Base-by-base conservation (phyloP, 345 rosid species). In the Pistacia integerrima region DNA sequence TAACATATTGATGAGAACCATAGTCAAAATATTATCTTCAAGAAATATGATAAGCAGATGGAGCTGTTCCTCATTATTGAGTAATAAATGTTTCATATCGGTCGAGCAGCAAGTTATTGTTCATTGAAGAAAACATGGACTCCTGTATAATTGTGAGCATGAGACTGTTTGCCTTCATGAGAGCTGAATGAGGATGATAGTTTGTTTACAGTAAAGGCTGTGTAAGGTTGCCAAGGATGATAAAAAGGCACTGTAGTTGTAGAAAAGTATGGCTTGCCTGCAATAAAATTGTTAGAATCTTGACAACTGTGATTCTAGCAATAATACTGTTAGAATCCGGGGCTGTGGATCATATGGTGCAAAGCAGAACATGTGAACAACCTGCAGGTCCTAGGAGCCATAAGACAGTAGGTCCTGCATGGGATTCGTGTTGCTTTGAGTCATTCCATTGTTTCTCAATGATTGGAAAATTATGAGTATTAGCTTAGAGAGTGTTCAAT, bases 351-450 rank as follows among this genome's bases (percentile, higher is more conserved):
- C 65, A 76, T 63, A 58, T 3, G 10, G 67, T 46, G 30, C 3
- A 33, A 67, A 12, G 46, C 55, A 28, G 17, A 58, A 30, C n/a
- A 36, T 46, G 46, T 22, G 38, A 10, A 41, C 13, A 62, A 22
- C 4, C 4, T 28, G 63, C 57, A 22, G 75, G 22, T 56, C 17
- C 41, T 38, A 25, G 46, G 28, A 70, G 44, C 56, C 44, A 69
- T 1, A 30, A 59, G 20, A 33, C 51, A 14, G 38, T 52, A 73
- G 55, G 12, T 60, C 36, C 18, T 9, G 6, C 13, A 71, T 30
- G 61, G 8, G 44, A 70, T 49, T 55, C 57, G 17, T 64, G 7
- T 52, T 51, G 44, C 68, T 72, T 72, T 78, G 44, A 48, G 76
- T 67, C 14, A 64, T 38, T 12, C 3, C 0, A 12, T 74, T 61